phyloP scores from a whole-genome alignment of 306 rosid genomes.

The Fragaria ananassa region DNA sequence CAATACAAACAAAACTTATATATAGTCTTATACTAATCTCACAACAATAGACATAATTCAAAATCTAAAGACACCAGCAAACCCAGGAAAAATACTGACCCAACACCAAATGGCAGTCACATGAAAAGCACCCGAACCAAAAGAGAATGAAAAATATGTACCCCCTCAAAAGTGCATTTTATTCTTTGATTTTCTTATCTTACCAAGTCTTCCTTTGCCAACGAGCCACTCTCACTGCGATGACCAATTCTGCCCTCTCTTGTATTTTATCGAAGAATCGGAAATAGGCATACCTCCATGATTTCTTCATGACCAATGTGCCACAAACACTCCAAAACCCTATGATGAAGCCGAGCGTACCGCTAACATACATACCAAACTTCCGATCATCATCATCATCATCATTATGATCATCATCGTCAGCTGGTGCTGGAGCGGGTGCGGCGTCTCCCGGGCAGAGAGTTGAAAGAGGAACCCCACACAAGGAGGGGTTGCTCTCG shows the following conservation, averaged over 20 bases:
- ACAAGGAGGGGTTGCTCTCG: not conserved
- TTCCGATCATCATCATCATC: not conserved
- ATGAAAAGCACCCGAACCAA: too few species aligned
- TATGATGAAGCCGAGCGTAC: not conserved
- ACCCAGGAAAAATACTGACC: too few species aligned
- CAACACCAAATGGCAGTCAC: too few species aligned
- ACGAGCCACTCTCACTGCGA: not conserved
- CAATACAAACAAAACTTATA: too few species aligned
- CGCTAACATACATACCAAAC: not conserved
- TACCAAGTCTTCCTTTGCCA: not conserved
- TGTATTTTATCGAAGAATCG: not conserved
- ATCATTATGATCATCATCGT: too few species aligned
- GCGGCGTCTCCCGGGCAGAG: not conserved
- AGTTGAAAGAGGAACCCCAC: not conserved
- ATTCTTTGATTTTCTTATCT: not conserved
- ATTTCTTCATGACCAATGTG: not conserved
- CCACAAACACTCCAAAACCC: conserved; percentile 2
- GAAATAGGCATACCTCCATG: conserved; percentile 1
- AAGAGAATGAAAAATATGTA: too few species aligned
- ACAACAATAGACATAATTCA: not conserved
- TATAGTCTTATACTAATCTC: too few species aligned
- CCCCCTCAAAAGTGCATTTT: not conserved
- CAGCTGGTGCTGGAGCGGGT: not conserved
- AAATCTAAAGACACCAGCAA: too few species aligned
- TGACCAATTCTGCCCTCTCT: not conserved